phyloP scores from a whole-genome alignment of 768 basidiomycete genomes.

The Boletus vermiculosoides region DNA sequence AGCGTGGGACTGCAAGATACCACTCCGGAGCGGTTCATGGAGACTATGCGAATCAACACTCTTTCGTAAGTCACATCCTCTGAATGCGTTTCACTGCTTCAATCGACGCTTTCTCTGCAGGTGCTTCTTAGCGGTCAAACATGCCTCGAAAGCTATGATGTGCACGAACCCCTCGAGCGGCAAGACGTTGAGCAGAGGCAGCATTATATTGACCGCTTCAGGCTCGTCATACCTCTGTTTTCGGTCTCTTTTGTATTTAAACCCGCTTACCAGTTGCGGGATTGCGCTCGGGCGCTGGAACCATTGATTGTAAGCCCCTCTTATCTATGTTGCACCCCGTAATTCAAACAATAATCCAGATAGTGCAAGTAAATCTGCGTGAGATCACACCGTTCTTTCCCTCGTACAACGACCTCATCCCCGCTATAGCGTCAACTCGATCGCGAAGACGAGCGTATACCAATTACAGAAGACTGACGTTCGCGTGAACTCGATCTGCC shows the following conservation, averaged over 20 bases:
- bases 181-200: constrained; percentile 70
- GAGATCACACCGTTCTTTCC: constrained; percentile 29
- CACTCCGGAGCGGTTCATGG: constrained; percentile 66
- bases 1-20: constrained; percentile 49
- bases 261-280: constrained; percentile 68
- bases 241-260: background rate
- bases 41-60: constrained; percentile 73
- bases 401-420: constrained; percentile 5
- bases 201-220: constrained; percentile 87
- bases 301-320: constrained; percentile 66
- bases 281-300: constrained; percentile 76
- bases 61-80: constrained; percentile 45
- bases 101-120: constrained; percentile 38
- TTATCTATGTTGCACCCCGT: background rate
- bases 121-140: constrained; percentile 85
- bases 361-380: constrained; percentile 94
- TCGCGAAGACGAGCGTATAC: constrained; percentile 79
- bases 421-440: constrained; percentile 70
- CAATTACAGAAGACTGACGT: constrained; percentile 81
- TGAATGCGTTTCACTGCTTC: background rate
- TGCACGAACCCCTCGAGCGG: constrained; percentile 62
- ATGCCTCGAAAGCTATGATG: constrained; percentile 82
- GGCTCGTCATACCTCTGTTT: constrained; percentile 40
- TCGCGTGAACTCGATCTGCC: constrained; percentile 88
- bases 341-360: constrained; percentile 45